Base-by-base conservation (phyloP, 805 yeast genomes). In the Saccharomycodes ludwigii region DNA sequence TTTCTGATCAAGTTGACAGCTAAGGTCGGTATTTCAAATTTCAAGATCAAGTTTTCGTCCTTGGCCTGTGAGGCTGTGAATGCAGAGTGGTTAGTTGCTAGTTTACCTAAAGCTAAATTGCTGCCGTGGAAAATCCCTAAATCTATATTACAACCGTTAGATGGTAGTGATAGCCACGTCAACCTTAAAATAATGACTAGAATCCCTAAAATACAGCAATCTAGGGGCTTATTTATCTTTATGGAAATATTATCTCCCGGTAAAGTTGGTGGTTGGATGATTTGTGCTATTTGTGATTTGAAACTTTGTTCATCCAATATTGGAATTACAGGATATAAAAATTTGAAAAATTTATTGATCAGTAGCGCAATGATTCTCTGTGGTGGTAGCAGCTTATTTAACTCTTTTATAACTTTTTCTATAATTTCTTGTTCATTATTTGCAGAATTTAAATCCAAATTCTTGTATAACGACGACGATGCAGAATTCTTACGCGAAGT, bases 311-410 rank as follows among this genome's bases (percentile, higher is more conserved):
- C 83, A 49, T 77, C 84, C 21, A 77, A 52, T 39, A 68, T 73
- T 3, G 91, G 86, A 42, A 77, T 59, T 35, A 68, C 74, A 10
- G 80, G 67, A 47, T 79, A 79, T 4, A 77, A 52, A 21, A 64
- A 60, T 8, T 61, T 62, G 46, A 78, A 78, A 40, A 70, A 78
- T 39, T 74, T 57, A 36, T 74, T 71, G 18, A 77, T 54, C 30
- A 74, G 56, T 27, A 63, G 44, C 71, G 79, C 70, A 6, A 76
- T 60, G 1, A 71, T 63, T 35, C 60, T 62, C 41, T 68, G 67
- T 18, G 57, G 62, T 0, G 86, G 86, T 29, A 77, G 43, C 32
- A 59, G 54, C 34, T 56, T 56, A 39, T 66, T 33, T 37, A 58
- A 34, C 47, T 55, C 34, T 6, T 41, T 33, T 17, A 42, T 36